phyloP scores from a whole-genome alignment of 805 yeast genomes.

The Debaryomyces castellii region DNA sequence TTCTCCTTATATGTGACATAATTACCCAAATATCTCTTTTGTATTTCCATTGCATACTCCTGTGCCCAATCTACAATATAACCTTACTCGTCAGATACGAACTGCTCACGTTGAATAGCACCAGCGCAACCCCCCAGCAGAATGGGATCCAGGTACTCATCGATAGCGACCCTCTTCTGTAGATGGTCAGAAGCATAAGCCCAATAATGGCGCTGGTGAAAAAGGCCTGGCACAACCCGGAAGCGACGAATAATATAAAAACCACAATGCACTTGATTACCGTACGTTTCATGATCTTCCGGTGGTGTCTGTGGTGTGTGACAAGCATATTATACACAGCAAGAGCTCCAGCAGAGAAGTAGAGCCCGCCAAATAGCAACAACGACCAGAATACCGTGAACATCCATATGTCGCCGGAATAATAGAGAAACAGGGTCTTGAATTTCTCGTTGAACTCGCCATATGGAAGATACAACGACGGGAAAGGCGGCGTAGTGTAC shows the following conservation, averaged over 20 bases:
- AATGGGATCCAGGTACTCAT: constrained; percentile 97
- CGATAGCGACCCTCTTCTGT: constrained; percentile 74
- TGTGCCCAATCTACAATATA: constrained; percentile 14
- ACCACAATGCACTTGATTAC: constrained; percentile 25
- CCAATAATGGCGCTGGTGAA: constrained; percentile 78
- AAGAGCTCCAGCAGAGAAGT: constrained; percentile 60
- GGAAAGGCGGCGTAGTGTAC: constrained; percentile 75
- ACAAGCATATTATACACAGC: constrained; percentile 40
- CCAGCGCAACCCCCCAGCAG: constrained; percentile 69
- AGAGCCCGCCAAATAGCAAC: constrained; percentile 62
- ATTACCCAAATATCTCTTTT: not conserved
- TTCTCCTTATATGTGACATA: not conserved
- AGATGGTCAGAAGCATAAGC: constrained; percentile 68
- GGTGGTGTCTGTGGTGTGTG: constrained; percentile 17
- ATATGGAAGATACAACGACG: constrained; percentile 76
- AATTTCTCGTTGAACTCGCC: constrained; percentile 36
- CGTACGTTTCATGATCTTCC: constrained; percentile 6
- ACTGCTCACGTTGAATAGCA: constrained; percentile 64
- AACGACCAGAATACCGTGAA: constrained; percentile 84
- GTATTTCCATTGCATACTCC: not conserved
- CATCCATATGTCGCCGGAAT: constrained; percentile 70
- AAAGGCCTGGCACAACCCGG: constrained; percentile 66
- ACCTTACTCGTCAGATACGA: constrained; percentile 55
- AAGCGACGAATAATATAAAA: constrained; percentile 43
- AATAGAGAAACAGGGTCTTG: constrained; percentile 60